These are phyloP conservation scores for Vanderwaltozyma polyspora DNA, from an alignment of 805 yeast species.

Conservation along the genomic window DNA sequence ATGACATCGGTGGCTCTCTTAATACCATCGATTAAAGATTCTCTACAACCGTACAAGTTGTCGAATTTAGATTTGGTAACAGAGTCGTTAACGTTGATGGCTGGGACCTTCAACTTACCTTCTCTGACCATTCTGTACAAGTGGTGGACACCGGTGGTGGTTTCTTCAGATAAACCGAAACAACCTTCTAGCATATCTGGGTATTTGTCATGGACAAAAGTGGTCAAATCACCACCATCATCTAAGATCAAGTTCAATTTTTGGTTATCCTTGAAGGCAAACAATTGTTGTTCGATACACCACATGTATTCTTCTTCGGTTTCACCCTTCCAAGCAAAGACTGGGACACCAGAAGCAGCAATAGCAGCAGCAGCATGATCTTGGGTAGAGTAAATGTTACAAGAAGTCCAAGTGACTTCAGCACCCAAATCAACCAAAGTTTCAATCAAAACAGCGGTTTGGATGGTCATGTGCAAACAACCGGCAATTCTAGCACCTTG, in stretches of 20 bases:
- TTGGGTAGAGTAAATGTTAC: conserved; percentile 98
- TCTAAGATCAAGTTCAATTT: conserved; percentile 94
- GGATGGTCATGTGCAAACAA: conserved; percentile 98
- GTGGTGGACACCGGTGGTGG: conserved; percentile 99
- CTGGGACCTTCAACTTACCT: conserved; percentile 87
- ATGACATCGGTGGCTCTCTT: conserved; percentile 99
- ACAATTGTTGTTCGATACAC: conserved; percentile 99
- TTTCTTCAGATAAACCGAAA: conserved; percentile 95
- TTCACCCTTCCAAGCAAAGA: conserved; percentile 99
- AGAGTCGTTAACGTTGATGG: conserved; percentile 97
- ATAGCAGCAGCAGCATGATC: conserved; percentile 99
- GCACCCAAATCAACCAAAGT: conserved; percentile 96
- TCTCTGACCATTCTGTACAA: conserved; percentile 91
- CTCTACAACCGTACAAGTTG: conserved; percentile 99
- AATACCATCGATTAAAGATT: conserved; percentile 95
- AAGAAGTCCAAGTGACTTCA: conserved; percentile 98
- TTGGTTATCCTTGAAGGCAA: conserved; percentile 90
- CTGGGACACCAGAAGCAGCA: conserved; percentile 98
- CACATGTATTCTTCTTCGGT: conserved; percentile 98
- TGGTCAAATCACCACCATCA: conserved; percentile 98
- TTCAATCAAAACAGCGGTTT: conserved; percentile 97
- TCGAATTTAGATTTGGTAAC: conserved; percentile 99
- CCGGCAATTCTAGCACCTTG: conserved; percentile 98
- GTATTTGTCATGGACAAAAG: conserved; percentile 92
- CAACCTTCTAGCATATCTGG: conserved; percentile 94